These are phyloP conservation scores for Urtica urens DNA, from an alignment of 306 rosid genomes.

Conservation along the genomic window DNA sequence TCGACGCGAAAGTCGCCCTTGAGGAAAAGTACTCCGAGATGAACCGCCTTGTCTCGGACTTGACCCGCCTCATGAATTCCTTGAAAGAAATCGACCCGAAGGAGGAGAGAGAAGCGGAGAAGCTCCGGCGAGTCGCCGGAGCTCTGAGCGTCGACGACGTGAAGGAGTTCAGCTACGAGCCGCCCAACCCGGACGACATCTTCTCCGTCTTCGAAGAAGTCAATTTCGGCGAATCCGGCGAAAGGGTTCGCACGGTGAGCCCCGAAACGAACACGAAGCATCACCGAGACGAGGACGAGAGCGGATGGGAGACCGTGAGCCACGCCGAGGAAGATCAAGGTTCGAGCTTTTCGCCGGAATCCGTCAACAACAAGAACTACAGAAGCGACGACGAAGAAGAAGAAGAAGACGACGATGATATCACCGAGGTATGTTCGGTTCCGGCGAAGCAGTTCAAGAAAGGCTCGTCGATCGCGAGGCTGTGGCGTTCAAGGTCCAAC, in stretches of 20 bases:
- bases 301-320: conserved; percentile 99
- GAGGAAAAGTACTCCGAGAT: conserved; percentile 78
- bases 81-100: too few relatives aligned
- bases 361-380: conserved; percentile 44
- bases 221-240: conserved; percentile 49
- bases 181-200: conserved; percentile 63
- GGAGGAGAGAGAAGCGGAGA: conserved; percentile 55
- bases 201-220: conserved; percentile 59
- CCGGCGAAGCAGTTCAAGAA: conserved; percentile 58
- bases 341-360: conserved; percentile 63
- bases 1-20: conserved; percentile 85
- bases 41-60: conserved; percentile 63
- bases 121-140: conserved; percentile 48
- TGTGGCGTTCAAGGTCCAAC: conserved; percentile 68
- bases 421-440: conserved; percentile 55
- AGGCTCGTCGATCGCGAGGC: conserved; percentile 59
- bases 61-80: conserved; percentile 33
- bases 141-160: conserved; percentile 52
- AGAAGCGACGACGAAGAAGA: conserved; percentile 36
- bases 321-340: conserved; percentile 84
- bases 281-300: conserved; percentile 71
- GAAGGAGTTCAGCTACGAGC: conserved; percentile 60
- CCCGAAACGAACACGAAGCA: conserved; percentile 50
- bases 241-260: conserved; percentile 55
- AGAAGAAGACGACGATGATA: conserved; percentile 60